Base-by-base conservation (phyloP, 2,329 filamentous ascomycete genomes). In the Lachnellula subtilissima region DNA sequence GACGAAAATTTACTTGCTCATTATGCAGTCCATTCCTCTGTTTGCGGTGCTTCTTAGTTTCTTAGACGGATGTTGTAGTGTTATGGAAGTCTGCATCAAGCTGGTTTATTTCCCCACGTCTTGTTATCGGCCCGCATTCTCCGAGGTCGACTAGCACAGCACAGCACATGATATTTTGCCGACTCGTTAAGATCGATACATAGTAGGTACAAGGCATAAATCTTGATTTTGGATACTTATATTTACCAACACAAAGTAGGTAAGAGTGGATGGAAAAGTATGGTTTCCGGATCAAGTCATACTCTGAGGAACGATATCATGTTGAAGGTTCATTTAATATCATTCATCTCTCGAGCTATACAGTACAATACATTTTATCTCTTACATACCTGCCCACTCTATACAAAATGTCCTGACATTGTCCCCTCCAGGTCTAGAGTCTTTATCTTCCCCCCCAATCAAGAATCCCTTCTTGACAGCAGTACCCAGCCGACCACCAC, bases 391-490 rank as follows among this genome's bases (percentile, higher is more conserved):
- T 52, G 89, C 92, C 93, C 92, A 97, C 74, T 97, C 92, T 52
- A 97, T 82, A 64, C 88, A 92, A 68, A 96, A 96, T 0, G 88
- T 83, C 62, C 89, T 80, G 22, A 93, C 77, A 11, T 69, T 70
- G 36, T 75, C 71, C 40, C 67, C 65, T 54, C 43, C 61, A 58
- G 59, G 52, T 22, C 64, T 64, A 12, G 68, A 70, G 15, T 65
- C 62, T 48, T 72, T 67, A 53, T 80, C 75, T 64, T 82, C 78
- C 0, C 90, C 91, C 6, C 92, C 93, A 55, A 99, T 80, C 53
- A 99, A 75, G 66, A 91, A 97, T 0, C 90, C 89, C 74, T 99
- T 99, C 78, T 99, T 99, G 19, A 97, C 94, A 50, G 90, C 90
- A 2, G 94, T 97, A 0, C 92, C 94, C 60, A 99, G 73, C 64